Evolutionary conservation across 176 grass and related monocot species (phyloP).

Genomic region (barley (Hordeum vulgare)): DNA sequence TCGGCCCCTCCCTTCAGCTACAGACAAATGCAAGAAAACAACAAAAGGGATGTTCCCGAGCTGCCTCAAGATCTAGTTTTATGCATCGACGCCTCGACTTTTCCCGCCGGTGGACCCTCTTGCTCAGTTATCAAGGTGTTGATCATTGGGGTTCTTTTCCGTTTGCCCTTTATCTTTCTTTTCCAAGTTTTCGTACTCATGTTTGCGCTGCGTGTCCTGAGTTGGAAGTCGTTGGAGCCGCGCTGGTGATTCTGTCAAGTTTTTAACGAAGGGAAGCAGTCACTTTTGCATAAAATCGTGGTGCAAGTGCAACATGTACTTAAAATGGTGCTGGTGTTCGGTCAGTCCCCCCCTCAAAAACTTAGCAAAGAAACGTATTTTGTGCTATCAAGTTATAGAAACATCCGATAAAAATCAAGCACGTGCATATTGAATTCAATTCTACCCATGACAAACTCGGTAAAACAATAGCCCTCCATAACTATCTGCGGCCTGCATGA

Average conservation of each 20-base stretch:
- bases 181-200: conserved; percentile 7
- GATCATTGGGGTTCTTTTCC: conserved; percentile 16
- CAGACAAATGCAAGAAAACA: conserved; percentile 42
- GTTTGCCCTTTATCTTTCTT: neutral
- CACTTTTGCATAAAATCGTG: too few species aligned
- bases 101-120: neutral
- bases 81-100: conserved; percentile 24
- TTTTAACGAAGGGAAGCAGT: neutral
- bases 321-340: too few species aligned
- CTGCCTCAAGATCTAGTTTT: conserved; percentile 38
- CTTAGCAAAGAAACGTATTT: too few species aligned
- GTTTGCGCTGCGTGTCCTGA: neutral
- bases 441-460: too few species aligned
- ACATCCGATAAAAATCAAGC: too few species aligned
- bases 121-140: conserved; percentile 21
- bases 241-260: neutral
- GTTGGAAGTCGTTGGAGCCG: neutral
- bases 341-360: too few species aligned
- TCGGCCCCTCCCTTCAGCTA: conserved; percentile 25
- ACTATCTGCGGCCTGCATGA: too few species aligned
- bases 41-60: conserved; percentile 20
- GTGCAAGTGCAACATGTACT: too few species aligned
- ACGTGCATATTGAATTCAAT: too few species aligned
- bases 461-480: too few species aligned
- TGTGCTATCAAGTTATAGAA: too few species aligned